These are phyloP conservation scores for Lolium perenne DNA, from an alignment of 176 grass and related monocot genomes.

Conservation along the genomic window DNA sequence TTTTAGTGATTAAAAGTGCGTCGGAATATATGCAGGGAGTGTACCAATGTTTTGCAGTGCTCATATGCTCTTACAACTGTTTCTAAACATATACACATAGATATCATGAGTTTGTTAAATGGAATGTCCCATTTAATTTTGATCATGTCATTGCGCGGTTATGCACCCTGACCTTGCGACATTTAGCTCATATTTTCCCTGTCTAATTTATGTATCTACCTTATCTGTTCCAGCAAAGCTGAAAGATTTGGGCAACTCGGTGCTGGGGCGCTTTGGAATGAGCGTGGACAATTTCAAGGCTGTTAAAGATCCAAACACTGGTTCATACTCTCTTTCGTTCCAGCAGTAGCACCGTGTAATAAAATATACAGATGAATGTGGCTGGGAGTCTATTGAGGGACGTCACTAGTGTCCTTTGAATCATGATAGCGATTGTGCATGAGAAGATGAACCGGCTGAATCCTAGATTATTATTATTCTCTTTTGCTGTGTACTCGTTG, in stretches of 20 bases:
- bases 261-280: slow-evolving; percentile 77
- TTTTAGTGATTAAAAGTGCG: not conserved
- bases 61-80: not conserved
- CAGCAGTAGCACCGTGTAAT: slow-evolving; percentile 45
- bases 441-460: not conserved
- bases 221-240: slow-evolving; percentile 62
- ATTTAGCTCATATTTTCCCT: not conserved
- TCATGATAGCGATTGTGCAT: not conserved
- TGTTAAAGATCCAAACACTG: slow-evolving; percentile 79
- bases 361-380: slow-evolving; percentile 10
- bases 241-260: slow-evolving; percentile 83
- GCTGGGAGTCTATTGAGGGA: not conserved
- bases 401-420: not conserved
- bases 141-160: not conserved
- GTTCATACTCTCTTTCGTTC: slow-evolving; percentile 78
- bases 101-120: not conserved
- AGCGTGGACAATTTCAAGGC: slow-evolving; percentile 84
- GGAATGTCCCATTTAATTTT: not conserved
- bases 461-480: not conserved
- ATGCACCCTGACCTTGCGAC: not conserved
- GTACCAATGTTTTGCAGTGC: not conserved
- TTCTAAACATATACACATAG: not conserved
- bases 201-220: not conserved
- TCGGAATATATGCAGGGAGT: not conserved
- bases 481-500: not conserved